Base-by-base conservation (phyloP, 1,139 yeast species). In the Hyphopichia burtonii region DNA sequence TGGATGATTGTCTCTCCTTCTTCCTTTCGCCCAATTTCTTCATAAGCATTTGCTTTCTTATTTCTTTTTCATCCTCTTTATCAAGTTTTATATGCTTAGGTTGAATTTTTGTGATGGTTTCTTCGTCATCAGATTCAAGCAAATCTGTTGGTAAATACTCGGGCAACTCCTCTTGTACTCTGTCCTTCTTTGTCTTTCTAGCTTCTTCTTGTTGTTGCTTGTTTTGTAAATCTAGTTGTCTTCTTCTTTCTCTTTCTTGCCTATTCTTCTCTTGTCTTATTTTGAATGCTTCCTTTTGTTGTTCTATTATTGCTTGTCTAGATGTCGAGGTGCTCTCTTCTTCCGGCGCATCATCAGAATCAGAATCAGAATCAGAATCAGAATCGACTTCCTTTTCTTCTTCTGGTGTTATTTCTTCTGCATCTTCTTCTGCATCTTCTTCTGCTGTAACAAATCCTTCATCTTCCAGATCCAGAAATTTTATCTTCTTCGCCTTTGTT, bases 61-160 rank as follows among this genome's bases (percentile, higher is more conserved):
- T 44, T 43, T 55, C 61, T 34, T 61, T 50, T 36, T 61, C 67
- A 27, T 63, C 66, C 34, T 63, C 61, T 15, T 72, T 75, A 37
- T 65, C 63, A 16, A 70, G 60, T 32, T 64, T 66, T 37, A 65
- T 65, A 52, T 75, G 80, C 52, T 64, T 72, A 5, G 61, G 53
- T 22, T 47, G 36, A 18, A n/a, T 19, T 46, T 52, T 28, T 36
- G 50, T 16, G 25, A 47, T 41, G 12, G 45, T 44, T 22, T 47
- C 48, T 16, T 48, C 49, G 30, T 47, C 47, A 30, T 44, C 43
- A 9, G 55, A 52, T 50, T 71, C 67, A 41, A 76, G 52, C 20
- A 78, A 57, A 34, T 76, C 79, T 23, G 68, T 76, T 0, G 83
- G 82, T 45, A 79, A 68, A 34, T 65, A 62, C 35, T 78, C 82